Evolutionary conservation across 345 rosid genomes (phyloP), one percentile per base, ranked within the genome.

Genomic region (Salix viminalis): DNA sequence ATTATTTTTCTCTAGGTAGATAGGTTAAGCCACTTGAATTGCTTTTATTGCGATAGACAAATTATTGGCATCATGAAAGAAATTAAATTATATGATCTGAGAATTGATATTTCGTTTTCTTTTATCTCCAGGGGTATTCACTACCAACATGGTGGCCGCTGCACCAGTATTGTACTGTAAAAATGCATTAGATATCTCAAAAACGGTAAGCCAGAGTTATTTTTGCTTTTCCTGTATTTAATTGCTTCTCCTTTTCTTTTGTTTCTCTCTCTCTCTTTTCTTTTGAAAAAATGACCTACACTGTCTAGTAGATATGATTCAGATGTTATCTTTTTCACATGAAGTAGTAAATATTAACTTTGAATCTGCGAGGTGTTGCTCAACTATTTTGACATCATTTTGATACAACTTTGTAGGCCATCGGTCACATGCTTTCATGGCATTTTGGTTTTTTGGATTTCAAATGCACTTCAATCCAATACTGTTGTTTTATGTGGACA

Each of bases 91-190:
- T 34, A 69, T 26, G 28, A 21, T 30, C 37, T 52, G 23, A 26
- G 7, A 23, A 44, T 16, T 23, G 18, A 2, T 30, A 36, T 62
- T 60, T 52, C 2, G 28, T 54, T 26, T 28, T 8, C 6, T 41
- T 18, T 6, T 58, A 14, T 76, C n/a, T 80, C 50, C 87, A 93
- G 97, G 99, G 14, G 87, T 91, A 67, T 92, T 96, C 81, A 93
- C 99, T 30, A 86, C 83, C 11, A 93, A 91, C 76, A 81, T 96
- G 72, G 97, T 96, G 84, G 95, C 96, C 64, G 99, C 99, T 72
- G 99, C 99, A 78, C 97, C 98, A 7, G 94, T 96, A 4, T 58
- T 92, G 74, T 90, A 96, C 82, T 94, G 97, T 83, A 91, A 89
- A 83, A 87, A 82, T 26, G 81, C 85, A 21, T 83, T 92, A 60